A percentile compares a stretch with the other conserved stretches of the same genome.
These are phyloP conservation scores for Paxillus rubicundulus DNA, from an alignment of 768 basidiomycete species.

Conservation along the genomic window DNA sequence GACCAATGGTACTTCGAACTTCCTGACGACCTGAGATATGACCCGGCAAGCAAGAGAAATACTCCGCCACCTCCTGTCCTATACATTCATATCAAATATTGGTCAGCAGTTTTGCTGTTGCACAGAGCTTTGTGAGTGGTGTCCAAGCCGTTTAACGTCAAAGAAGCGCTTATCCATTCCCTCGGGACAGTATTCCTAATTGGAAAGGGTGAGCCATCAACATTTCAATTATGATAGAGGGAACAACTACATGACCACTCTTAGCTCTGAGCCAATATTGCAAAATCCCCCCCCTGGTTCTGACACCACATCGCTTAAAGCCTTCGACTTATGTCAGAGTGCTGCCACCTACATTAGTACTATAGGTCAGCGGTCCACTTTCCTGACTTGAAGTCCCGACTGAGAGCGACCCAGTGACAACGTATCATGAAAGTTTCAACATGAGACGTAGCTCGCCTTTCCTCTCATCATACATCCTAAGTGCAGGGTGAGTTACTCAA, in stretches of 20 bases:
- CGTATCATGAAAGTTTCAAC: conserved; percentile 59
- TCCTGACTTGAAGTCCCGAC: background rate
- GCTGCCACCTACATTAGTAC: conserved; percentile 71
- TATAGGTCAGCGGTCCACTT: conserved; percentile 44
- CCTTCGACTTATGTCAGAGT: conserved; percentile 72
- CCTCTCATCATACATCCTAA: conserved; percentile 65
- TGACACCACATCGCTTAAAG: conserved; percentile 53
- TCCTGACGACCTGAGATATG: conserved; percentile 61
- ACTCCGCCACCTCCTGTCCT: conserved; percentile 64
- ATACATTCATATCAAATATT: conserved; percentile 71
- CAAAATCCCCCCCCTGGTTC: conserved; percentile 39
- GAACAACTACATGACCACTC: conserved; percentile 4
- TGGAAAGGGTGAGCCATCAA: conserved; percentile 54
- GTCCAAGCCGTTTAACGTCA: background rate
- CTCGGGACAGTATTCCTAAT: conserved; percentile 58
- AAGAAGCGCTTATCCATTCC: conserved; percentile 9
- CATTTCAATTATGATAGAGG: background rate
- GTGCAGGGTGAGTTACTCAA: conserved; percentile 56
- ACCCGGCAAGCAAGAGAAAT: conserved; percentile 50
- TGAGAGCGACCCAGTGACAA: conserved; percentile 40
- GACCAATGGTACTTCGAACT: conserved; percentile 75
- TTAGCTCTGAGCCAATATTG: conserved; percentile 43
- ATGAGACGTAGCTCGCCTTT: conserved; percentile 62
- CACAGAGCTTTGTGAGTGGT: conserved; percentile 75
- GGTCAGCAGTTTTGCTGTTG: conserved; percentile 69